These are phyloP conservation scores for Clitopilus hobsonii DNA, from an alignment of 768 basidiomycete genomes.

Conservation along the genomic window DNA sequence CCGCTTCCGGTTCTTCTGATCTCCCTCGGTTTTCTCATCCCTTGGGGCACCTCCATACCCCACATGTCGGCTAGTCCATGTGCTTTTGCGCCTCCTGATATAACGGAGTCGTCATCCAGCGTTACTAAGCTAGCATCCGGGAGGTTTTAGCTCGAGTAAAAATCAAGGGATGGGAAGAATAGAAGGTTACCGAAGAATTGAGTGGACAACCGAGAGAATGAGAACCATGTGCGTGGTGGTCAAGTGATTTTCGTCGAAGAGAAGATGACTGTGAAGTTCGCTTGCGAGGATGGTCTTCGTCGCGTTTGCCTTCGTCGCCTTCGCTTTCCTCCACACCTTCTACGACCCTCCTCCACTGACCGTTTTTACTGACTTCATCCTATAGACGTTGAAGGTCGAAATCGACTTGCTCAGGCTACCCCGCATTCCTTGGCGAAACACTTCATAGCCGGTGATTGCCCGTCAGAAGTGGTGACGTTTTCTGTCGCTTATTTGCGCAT, in stretches of 20 bases:
- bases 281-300: neutral
- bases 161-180: neutral
- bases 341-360: too few relatives aligned
- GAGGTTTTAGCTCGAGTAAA: neutral
- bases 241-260: neutral
- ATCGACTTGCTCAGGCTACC: too few relatives aligned
- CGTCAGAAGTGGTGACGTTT: too few relatives aligned
- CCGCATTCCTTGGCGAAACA: too few relatives aligned
- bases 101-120: neutral
- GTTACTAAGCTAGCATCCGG: neutral
- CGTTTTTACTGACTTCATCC: too few relatives aligned
- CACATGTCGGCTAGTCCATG: neutral
- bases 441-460: neutral
- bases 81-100: neutral
- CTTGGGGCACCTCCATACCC: too few relatives aligned
- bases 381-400: too few relatives aligned
- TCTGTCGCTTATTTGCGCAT: neutral
- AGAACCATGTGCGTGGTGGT: neutral
- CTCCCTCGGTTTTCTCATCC: too few relatives aligned
- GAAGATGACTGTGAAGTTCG: neutral
- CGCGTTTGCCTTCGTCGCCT: too few relatives aligned
- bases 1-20: too few relatives aligned
- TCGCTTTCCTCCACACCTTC: too few relatives aligned
- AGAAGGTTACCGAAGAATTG: neutral
- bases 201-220: neutral